Conservation (phyloP, 31 red algal species). For the Porphyra umbilicalis region DNA sequence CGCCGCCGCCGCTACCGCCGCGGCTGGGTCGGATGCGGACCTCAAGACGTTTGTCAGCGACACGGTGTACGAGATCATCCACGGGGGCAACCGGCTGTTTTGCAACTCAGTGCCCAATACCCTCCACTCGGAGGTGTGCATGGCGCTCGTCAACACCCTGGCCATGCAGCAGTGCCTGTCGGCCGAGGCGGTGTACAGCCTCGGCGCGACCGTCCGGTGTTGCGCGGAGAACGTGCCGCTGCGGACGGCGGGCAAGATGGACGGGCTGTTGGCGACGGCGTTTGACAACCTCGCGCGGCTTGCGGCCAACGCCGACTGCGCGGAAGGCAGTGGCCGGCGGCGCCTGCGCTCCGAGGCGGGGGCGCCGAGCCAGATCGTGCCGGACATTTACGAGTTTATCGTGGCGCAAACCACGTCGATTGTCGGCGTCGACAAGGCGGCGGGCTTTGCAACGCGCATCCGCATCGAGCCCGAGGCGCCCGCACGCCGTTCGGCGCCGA, state of each 20-base stretch:
- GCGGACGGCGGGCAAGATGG: conserved; percentile 45
- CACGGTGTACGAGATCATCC: neutral
- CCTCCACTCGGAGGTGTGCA: conserved; percentile 30
- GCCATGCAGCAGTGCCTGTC: conserved; percentile 21
- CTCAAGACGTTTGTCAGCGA: conserved; percentile 5
- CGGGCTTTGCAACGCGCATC: neutral
- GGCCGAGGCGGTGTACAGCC: conserved; percentile 40
- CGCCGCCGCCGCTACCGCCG: neutral
- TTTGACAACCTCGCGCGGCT: conserved; percentile 29
- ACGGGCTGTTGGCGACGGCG: conserved; percentile 19
- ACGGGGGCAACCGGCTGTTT: conserved; percentile 34
- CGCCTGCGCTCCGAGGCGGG: conserved; percentile 19
- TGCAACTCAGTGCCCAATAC: conserved; percentile 50
- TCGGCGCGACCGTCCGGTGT: conserved; percentile 30
- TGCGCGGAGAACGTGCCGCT: conserved; percentile 40
- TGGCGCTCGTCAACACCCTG: conserved; percentile 24
- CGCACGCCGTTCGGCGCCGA: no score
- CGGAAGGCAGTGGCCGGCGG: conserved; percentile 17
- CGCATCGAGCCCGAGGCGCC: neutral
- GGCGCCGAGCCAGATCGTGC: conserved; percentile 27
- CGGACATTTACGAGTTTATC: conserved; percentile 25
- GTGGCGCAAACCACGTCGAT: neutral
- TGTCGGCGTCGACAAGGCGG: neutral
- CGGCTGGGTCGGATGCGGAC: neutral
- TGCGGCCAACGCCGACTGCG: conserved; percentile 29